A percentile compares a stretch with the other conserved stretches of the same genome.
These are phyloP conservation scores for Talaromyces thailandensis DNA, from an alignment of 495 filamentous ascomycete species.

Conservation along the genomic window DNA sequence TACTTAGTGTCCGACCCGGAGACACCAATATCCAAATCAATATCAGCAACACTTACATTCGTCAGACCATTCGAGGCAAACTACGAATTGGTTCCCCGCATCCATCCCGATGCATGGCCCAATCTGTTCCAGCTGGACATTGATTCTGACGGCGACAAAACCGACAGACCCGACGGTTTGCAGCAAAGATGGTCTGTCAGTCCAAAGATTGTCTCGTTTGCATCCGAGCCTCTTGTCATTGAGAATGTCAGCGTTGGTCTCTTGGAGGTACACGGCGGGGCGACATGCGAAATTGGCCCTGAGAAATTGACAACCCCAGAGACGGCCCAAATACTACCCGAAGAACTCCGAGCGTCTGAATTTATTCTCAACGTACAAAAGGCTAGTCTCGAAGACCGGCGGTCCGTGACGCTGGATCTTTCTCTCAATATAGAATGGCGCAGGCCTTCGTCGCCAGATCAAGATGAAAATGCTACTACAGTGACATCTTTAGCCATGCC, in stretches of 20 bases:
- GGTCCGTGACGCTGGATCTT: slow-evolving; percentile 61
- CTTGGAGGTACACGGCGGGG: slow-evolving; percentile 45
- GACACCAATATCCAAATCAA: slow-evolving; percentile 70
- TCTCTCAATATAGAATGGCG: slow-evolving; percentile 70
- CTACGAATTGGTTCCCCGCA: slow-evolving; percentile 69
- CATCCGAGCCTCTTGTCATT: slow-evolving; percentile 59
- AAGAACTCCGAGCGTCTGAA: slow-evolving; percentile 57
- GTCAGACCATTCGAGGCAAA: slow-evolving; percentile 80
- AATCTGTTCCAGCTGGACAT: slow-evolving; percentile 61
- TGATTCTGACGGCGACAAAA: slow-evolving; percentile 21
- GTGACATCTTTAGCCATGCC: slow-evolving; percentile 61
- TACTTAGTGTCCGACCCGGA: slow-evolving; percentile 70
- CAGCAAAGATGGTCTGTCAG: slow-evolving; percentile 71
- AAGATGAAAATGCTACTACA: slow-evolving; percentile 13
- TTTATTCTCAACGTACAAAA: slow-evolving; percentile 70
- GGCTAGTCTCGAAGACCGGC: slow-evolving; percentile 66
- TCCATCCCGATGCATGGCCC: slow-evolving; percentile 76
- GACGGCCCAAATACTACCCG: slow-evolving; percentile 40
- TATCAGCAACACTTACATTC: slow-evolving; percentile 57
- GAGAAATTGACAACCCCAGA: slow-evolving; percentile 26
- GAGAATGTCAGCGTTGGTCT: slow-evolving; percentile 51
- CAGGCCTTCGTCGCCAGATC: slow-evolving; percentile 26
- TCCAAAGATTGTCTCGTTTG: slow-evolving; percentile 66
- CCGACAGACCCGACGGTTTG: slow-evolving; percentile 47
- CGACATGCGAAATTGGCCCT: slow-evolving; percentile 34